A percentile compares a stretch with the other conserved stretches of the same genome.
These are phyloP conservation scores for Hansenula sp. DNA, from an alignment of 1,139 yeast species.

Conservation along the genomic window DNA sequence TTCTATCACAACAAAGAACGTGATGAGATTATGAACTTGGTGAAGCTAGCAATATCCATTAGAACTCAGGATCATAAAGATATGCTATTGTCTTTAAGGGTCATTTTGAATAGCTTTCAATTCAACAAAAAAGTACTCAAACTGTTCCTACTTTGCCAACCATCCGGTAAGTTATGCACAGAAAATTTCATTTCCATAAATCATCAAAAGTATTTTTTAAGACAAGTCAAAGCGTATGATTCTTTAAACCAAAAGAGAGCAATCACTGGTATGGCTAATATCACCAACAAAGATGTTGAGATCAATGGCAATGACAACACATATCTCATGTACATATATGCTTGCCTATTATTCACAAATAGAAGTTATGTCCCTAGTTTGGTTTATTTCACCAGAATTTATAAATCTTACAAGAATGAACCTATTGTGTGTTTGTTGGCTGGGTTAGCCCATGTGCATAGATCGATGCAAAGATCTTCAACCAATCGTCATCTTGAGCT, in stretches of 20 bases:
- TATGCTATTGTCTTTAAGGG: slow-evolving; percentile 54
- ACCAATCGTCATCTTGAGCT: slow-evolving; percentile 82
- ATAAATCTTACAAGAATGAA: slow-evolving; percentile 60
- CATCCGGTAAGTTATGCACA: slow-evolving; percentile 56
- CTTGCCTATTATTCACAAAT: slow-evolving; percentile 76
- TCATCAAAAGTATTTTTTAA: slow-evolving; percentile 82
- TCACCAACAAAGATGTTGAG: slow-evolving; percentile 44
- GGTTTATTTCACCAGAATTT: slow-evolving; percentile 60
- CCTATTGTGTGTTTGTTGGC: slow-evolving; percentile 73
- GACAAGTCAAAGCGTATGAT: slow-evolving; percentile 89
- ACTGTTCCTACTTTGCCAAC: slow-evolving; percentile 62
- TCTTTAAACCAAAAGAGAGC: slow-evolving; percentile 47
- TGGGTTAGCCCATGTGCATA: slow-evolving; percentile 81
- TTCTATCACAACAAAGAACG: slow-evolving; percentile 59
- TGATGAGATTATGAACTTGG: slow-evolving; percentile 55
- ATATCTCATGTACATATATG: slow-evolving; percentile 70
- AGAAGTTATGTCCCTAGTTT: slow-evolving; percentile 78
- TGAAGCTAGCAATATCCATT: slow-evolving; percentile 64
- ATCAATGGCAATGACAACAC: slow-evolving; percentile 54
- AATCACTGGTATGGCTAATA: slow-evolving; percentile 76
- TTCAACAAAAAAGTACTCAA: slow-evolving; percentile 68
- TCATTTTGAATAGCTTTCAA: slow-evolving; percentile 62
- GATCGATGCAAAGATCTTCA: slow-evolving; percentile 89
- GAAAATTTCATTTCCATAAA: slow-evolving; percentile 68
- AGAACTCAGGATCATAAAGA: slow-evolving; percentile 46